Base-by-base conservation (phyloP, 2,329 filamentous ascomycete species). In the Graphilbum fragrans region DNA sequence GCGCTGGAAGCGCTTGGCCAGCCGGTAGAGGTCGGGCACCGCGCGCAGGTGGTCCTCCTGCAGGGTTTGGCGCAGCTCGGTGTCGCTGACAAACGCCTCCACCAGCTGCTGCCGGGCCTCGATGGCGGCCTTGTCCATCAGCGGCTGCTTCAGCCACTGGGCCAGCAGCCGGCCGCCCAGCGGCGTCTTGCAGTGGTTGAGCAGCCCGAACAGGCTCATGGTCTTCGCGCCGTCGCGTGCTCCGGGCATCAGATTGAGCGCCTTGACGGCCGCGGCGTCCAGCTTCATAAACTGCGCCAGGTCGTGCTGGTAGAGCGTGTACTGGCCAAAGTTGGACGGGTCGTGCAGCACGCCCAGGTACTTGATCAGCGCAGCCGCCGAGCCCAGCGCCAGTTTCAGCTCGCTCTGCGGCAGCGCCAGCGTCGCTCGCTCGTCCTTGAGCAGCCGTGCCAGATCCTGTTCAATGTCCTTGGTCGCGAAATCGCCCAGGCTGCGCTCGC, bases 101-200 rank as follows among this genome's bases (percentile, higher is more conserved):
- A 98, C 92, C 5, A 98, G 70, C 58, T 94, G 86, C 53, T 96
- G 92, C 16, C 92, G 77, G 57, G 82, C 83, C 60, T 94, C 82
- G 40, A 98, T 75, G 43, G 94, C 88, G 3, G 72, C 69, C 47
- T 86, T 77, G 63, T 75, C 86, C 92, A 98, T 98, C 32, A 98
- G 65, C 1, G 92, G 92, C 59, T 98, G 92, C 62, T 98, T 98
- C 41, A 98, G 68, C 92, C 92, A 98, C 57, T 98, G 93, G 1
- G 90, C 82, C 23, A 98, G 67, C 44, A 98, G 61, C 37, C 93
- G 74, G 53, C 88, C 94, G 14, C 92, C 92, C 1, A 94, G 80
- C 0, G 92, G 86, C 1, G 92, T 98, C 60, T 94, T 96, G 77
- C 92, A 98, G 60, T 96, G 88, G 53, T 98, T 96, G 34, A 98